These are phyloP conservation scores for Aaosphaeria pasadenensis DNA, from an alignment of 2,329 filamentous ascomycete genomes.

Conservation along the genomic window DNA sequence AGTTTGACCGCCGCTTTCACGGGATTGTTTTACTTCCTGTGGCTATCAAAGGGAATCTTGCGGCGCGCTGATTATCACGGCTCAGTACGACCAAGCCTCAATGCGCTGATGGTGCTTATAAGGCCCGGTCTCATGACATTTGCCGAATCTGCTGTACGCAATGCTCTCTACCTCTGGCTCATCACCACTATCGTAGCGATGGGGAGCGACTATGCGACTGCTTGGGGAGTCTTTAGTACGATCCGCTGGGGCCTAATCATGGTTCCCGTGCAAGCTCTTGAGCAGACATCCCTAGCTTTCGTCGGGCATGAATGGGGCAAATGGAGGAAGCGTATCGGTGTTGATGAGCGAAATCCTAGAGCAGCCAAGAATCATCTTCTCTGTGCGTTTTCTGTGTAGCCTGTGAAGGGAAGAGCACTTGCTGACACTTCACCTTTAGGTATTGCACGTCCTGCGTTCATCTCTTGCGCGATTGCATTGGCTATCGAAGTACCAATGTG, in stretches of 20 bases:
- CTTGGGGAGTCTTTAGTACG: constrained; percentile 72
- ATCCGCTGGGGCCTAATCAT: constrained; percentile 73
- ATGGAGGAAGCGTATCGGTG: constrained; percentile 40
- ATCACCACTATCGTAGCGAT: constrained; percentile 62
- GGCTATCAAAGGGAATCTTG: neutral
- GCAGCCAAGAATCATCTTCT: no score
- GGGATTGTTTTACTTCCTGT: constrained; percentile 61
- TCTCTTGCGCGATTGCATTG: constrained; percentile 54
- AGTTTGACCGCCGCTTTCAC: constrained; percentile 27
- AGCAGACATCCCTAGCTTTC: constrained; percentile 64
- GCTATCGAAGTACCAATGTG: constrained; percentile 52
- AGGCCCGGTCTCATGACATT: constrained; percentile 61
- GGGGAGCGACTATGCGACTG: constrained; percentile 64
- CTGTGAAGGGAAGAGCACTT: no score
- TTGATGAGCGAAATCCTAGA: no score
- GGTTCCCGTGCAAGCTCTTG: constrained; percentile 67
- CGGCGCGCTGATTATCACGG: no score
- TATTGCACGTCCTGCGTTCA: constrained; percentile 53
- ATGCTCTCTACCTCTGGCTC: constrained; percentile 69
- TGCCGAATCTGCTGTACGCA: constrained; percentile 63
- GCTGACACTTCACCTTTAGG: neutral
- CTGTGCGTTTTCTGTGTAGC: no score
- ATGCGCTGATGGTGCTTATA: constrained; percentile 50
- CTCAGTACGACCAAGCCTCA: constrained; percentile 25
- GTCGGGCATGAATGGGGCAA: constrained; percentile 63